Conservation (phyloP, 257 asterid genomes). For the Nicotiana paniculata region DNA sequence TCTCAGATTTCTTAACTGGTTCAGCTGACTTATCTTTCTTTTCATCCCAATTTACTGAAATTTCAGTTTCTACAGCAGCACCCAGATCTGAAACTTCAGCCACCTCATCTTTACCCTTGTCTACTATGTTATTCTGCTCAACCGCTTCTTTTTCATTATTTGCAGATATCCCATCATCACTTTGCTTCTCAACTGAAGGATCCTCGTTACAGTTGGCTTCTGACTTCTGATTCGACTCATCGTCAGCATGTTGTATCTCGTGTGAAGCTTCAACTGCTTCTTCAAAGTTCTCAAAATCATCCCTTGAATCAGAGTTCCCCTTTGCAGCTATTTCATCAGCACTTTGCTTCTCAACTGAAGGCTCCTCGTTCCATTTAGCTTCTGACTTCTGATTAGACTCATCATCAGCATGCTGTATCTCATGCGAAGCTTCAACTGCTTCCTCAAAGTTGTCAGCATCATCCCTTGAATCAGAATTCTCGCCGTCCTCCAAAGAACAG, state of each 20-base stretch:
- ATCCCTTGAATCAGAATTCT: conserved; percentile 13
- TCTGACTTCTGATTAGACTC: conserved; percentile 23
- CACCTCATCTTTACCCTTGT: conserved; percentile 22
- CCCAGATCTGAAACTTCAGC: conserved; percentile 22
- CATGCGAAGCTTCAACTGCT: conserved; percentile 22
- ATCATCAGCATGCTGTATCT: conserved; percentile 11
- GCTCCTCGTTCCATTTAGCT: conserved; percentile 6
- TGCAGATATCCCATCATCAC: conserved; percentile 13
- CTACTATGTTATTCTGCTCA: conserved; percentile 24
- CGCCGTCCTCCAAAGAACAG: conserved; percentile 24
- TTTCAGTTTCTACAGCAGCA: conserved; percentile 25
- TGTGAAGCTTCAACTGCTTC: conserved; percentile 31
- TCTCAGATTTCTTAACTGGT: conserved; percentile 26
- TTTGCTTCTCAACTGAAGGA: conserved; percentile 10
- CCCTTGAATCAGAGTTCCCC: conserved; percentile 14
- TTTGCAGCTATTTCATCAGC: conserved; percentile 11
- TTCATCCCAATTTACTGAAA: conserved; percentile 19
- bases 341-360: conserved; percentile 9
- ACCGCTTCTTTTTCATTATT: conserved; percentile 20
- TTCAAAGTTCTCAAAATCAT: conserved; percentile 31
- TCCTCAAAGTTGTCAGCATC: conserved; percentile 37
- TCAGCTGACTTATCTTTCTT: conserved; percentile 16
- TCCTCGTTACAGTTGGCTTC: conserved; percentile 16
- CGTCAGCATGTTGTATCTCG: conserved; percentile 14
- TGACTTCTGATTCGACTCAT: conserved; percentile 18